Conservation (phyloP, 2,329 filamentous ascomycete species). For the Calonectria pteridis region DNA sequence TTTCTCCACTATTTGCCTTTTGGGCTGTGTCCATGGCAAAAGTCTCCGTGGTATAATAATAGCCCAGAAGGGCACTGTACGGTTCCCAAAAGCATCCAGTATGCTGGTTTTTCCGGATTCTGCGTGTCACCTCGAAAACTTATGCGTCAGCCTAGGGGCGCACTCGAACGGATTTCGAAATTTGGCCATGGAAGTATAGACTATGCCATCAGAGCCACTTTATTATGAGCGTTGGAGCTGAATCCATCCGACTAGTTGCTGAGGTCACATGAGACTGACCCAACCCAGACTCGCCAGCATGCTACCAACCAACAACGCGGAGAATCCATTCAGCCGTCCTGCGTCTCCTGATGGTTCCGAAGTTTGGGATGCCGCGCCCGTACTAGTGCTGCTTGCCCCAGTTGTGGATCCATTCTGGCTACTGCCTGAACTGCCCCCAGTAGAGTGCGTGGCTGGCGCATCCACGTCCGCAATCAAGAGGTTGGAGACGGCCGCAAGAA, state of each 20-base stretch:
- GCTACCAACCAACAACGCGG: not conserved
- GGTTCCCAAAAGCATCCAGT: not conserved
- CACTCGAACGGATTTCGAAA: not conserved
- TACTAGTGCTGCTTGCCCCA: not conserved
- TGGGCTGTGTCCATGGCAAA: not conserved
- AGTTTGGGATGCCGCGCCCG: not conserved
- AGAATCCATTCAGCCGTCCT: not conserved
- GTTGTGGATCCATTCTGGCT: not conserved
- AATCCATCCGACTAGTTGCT: not conserved
- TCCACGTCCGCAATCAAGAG: not conserved
- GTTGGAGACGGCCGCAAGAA: conserved; percentile 3
- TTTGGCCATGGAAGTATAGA: not conserved
- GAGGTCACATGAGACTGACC: not conserved
- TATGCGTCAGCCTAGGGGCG: not conserved
- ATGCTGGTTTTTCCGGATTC: not conserved
- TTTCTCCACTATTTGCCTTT: not conserved
- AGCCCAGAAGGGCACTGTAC: not conserved
- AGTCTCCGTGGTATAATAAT: not conserved
- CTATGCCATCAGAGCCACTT: not conserved
- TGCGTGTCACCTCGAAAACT: not conserved
- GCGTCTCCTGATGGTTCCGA: not conserved
- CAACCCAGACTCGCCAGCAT: not conserved
- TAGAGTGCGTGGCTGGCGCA: not conserved
- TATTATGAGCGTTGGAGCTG: not conserved
- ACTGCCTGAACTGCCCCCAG: not conserved